Evolutionary conservation across 345 rosid species (phyloP), one percentile per base, ranked within the genome.

Genomic region (Salix arbutifolia): DNA sequence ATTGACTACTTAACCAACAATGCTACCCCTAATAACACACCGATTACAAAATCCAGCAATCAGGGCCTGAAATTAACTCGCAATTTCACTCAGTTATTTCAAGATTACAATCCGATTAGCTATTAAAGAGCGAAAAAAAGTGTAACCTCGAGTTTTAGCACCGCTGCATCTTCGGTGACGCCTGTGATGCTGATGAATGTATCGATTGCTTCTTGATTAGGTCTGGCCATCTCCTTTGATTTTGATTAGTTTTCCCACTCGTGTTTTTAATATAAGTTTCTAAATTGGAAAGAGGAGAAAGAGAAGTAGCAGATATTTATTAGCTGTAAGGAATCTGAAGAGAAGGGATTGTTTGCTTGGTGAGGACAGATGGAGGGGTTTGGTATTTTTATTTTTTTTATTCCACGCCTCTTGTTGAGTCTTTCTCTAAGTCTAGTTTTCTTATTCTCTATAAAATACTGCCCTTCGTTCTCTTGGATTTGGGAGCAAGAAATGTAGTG

Each of bases 141-240:
- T 9, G 11, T 23, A 65, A 96, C 99, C 97, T 87, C 89, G 44
- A 96, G 90, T 76, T 83, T 93, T 69, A 83, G 90, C 31, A 82
- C 35, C 77, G 99, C 99, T 77, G 87, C 83, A 71, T 88, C 72
- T 72, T 91, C 92, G 7, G 95, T 33, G 79, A 76, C 90, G 70
- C 99, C 96, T 48, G 98, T 89, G 90, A 96, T 94, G 90, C 89
- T 87, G 42, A 86, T 86, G 84, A 96, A 96, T 50, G 96, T 94
- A 42, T 85, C 89, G 84, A 96, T 86, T 80, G 97, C 88, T 80
- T 94, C 96, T 71, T 92, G 97, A 83, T 89, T 82, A 31, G 91
- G 87, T 30, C 86, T 83, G 56, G 92, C 94, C 99, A 96, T 96
- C 70, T 44, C 67, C 53, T 50, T 7, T 58, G 8, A n/a, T 30